Percentiles rank a stretch among this genome's conserved stretches.
These are phyloP conservation scores for Verbena officinalis DNA, from an alignment of 257 asterid genomes.

Conservation along the genomic window DNA sequence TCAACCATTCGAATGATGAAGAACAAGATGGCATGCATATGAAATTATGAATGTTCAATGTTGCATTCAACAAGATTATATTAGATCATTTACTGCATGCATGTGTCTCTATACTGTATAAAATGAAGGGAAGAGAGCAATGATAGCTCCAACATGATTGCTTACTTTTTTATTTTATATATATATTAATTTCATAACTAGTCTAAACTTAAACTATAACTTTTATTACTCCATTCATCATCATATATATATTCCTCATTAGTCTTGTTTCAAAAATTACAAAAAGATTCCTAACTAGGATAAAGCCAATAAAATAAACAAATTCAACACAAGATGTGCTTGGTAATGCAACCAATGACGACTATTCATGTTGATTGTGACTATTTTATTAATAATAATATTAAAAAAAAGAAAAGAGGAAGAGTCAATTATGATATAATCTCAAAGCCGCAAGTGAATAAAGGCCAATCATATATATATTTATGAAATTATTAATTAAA, in stretches of 20 bases:
- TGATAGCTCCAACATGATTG: conserved; percentile 12
- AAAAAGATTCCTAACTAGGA: neutral
- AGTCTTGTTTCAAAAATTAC: no score
- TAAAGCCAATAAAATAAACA: conserved; percentile 16
- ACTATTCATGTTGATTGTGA: conserved; percentile 12
- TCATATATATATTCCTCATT: no score
- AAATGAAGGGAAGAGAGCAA: conserved; percentile 19
- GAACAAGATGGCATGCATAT: conserved; percentile 15
- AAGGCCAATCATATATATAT: conserved; percentile 2
- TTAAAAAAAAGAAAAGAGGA: no score
- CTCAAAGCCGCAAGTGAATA: conserved; percentile 20
- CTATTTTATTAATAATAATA: neutral
- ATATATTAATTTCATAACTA: no score
- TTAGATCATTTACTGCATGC: neutral
- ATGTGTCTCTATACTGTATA: neutral
- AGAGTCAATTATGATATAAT: conserved; percentile 18
- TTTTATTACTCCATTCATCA: no score
- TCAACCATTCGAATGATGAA: conserved; percentile 30
- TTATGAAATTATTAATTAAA: conserved; percentile 3
- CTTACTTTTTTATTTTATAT: no score
- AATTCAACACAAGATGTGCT: conserved; percentile 15
- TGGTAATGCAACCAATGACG: conserved; percentile 15
- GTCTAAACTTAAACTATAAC: no score
- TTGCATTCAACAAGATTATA: conserved; percentile 21
- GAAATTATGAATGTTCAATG: no score